Evolutionary conservation across 306 rosid species (phyloP).

Genomic region (Vigna hirtella): DNA sequence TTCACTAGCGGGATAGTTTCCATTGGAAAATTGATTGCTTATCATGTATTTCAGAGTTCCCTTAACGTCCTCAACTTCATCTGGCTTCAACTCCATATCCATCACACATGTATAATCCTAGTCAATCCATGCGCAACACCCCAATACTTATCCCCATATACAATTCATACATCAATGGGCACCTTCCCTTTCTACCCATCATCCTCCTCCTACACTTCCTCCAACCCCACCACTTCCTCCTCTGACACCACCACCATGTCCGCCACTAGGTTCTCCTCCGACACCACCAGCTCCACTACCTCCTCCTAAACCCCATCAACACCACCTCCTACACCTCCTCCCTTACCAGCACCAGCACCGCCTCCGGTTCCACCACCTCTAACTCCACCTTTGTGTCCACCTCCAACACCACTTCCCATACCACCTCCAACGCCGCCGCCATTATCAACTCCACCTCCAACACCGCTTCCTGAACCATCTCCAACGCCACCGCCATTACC

Average conservation of each 20-base stretch:
- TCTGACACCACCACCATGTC: not conserved
- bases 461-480: not conserved
- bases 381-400: not conserved
- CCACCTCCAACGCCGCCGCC: not conserved
- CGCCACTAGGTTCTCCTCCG: not conserved
- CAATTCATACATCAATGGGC: too few relatives aligned
- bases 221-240: not conserved
- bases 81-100: slow-evolving; percentile 65
- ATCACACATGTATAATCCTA: slow-evolving; percentile 49
- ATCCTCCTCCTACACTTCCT: not conserved
- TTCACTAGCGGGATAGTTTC: slow-evolving; percentile 73
- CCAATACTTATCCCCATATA: too few relatives aligned
- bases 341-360: slow-evolving; percentile 22
- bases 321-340: not conserved
- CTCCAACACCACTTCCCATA: not conserved
- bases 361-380: not conserved
- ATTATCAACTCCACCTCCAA: not conserved
- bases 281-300: slow-evolving; percentile 9
- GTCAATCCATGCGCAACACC: not conserved
- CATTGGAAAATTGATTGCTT: slow-evolving; percentile 57
- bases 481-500: not conserved
- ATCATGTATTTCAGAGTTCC: slow-evolving; percentile 77
- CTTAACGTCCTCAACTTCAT: slow-evolving; percentile 69
- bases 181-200: not conserved
- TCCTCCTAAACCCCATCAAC: not conserved